phyloP scores from a whole-genome alignment of 164 flowering plant genomes.

The Berberis vulgaris region DNA sequence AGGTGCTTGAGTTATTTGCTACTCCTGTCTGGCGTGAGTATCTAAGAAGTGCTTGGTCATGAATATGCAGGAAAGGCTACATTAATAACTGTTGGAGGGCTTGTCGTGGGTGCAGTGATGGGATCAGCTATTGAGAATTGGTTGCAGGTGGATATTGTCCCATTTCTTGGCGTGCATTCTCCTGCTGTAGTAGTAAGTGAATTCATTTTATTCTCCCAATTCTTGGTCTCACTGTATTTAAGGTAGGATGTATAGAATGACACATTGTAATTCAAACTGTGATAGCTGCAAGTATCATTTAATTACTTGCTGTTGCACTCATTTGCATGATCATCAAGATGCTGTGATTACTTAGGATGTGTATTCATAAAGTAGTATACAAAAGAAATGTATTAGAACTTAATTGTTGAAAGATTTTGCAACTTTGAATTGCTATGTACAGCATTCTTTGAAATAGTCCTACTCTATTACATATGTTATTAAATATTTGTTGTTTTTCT shows the following conservation, averaged over 20 bases:
- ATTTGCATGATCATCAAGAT: constrained; percentile 24
- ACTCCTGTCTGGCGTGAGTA: not conserved
- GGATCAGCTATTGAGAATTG: constrained; percentile 88
- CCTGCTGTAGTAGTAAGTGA: constrained; percentile 83
- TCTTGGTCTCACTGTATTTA: constrained; percentile 73
- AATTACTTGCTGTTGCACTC: constrained; percentile 22
- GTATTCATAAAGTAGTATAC: constrained; percentile 25
- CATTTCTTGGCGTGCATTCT: constrained; percentile 74
- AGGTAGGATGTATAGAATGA: constrained; percentile 23
- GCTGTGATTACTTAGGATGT: constrained; percentile 19
- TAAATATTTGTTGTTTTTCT: not conserved
- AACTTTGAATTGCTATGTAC: constrained; percentile 8
- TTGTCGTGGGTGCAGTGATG: constrained; percentile 82
- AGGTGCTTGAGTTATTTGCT: no score
- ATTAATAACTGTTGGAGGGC: constrained; percentile 73
- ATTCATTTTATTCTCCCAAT: constrained; percentile 72
- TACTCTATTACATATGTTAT: not conserved
- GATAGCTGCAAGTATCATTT: constrained; percentile 10
- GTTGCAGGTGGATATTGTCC: constrained; percentile 94
- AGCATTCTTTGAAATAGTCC: not conserved
- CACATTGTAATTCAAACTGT: constrained; percentile 2
- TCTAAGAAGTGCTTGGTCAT: not conserved
- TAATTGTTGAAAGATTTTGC: constrained; percentile 7
- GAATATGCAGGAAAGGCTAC: constrained; percentile 72
- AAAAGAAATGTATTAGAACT: constrained; percentile 20